Base-by-base conservation (phyloP, 1,284 basidiomycete species). In the Tylopilus sp. region DNA sequence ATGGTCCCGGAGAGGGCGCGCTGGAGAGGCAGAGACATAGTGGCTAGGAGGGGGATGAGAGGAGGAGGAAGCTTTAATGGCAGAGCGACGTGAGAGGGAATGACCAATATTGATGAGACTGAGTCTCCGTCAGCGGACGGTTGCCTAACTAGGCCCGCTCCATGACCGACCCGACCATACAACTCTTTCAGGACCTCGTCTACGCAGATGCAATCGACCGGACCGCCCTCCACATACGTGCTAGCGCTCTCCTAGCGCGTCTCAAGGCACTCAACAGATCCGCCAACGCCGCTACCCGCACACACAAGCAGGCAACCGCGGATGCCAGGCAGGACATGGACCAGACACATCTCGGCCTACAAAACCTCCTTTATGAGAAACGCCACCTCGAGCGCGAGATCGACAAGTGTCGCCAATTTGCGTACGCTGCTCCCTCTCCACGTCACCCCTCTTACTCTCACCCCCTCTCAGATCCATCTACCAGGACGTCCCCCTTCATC, bases 381-480 rank as follows among this genome's bases (percentile, higher is more conserved):
- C 74, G 89, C 26, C 88, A 91, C 63, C 76, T 91, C 10, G 88
- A 91, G 65, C 76, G 86, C 53, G 88, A 91, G 70, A 91, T 91
- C 28, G 88, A 90, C 60, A 91, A 91, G 66, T 91, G 88, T 67
- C 78, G 85, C 46, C 87, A 90, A 60, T 91, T 91, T 64, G 87
- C 85, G 88, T 91, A 63, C 63, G 86, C 11, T 0, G 7, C 60
- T 4, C 1, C 47, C n/a, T 49, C 10, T 39, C 34, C 28, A 40
- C 21, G 47, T 18, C 36, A 0, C 11, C 35, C n/a, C 28, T 21
- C 31, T 33, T n/a, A 7, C 29, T 30, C 42, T 50, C 38, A 48
- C 56, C 28, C 48, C 15, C 40, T 6, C 30, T 26, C 49, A 86
- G 84, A n/a, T 89, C 87, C 30, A 82, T 89, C 46, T 89, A 89